Percentiles rank a stretch among this genome's conserved stretches.
Evolutionary conservation across 768 basidiomycete genomes (phyloP).

Genomic region (Inosperma sp.): DNA sequence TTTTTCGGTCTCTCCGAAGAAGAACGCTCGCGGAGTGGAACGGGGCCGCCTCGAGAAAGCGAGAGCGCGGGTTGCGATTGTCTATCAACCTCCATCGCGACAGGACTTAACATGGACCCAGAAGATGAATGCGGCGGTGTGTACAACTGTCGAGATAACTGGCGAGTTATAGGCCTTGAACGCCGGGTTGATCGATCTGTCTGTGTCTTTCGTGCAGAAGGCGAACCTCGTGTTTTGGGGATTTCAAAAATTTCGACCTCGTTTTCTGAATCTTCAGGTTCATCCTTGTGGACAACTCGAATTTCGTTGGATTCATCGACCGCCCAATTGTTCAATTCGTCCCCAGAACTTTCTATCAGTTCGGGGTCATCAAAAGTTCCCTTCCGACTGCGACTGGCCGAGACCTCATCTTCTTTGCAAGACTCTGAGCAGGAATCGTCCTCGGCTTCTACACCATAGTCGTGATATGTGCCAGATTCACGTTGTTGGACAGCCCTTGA

Average conservation of each 20-base stretch:
- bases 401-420: background rate
- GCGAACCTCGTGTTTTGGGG: constrained; percentile 7
- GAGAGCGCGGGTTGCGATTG: background rate
- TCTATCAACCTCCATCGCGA: background rate
- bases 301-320: constrained; percentile 40
- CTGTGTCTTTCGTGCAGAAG: background rate
- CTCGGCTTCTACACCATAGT: background rate
- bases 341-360: constrained; percentile 33
- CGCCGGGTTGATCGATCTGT: background rate
- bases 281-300: constrained; percentile 23
- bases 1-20: background rate
- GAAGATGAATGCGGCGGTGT: constrained; percentile 39
- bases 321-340: constrained; percentile 40
- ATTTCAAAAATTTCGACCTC: constrained; percentile 35
- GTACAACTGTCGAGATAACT: constrained; percentile 28
- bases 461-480: background rate
- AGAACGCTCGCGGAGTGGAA: background rate
- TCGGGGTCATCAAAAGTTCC: constrained; percentile 3
- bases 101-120: constrained; percentile 17
- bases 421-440: background rate
- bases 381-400: background rate
- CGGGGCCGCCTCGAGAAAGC: background rate
- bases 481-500: constrained; percentile 3
- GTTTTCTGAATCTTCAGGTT: constrained; percentile 25
- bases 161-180: background rate